Evolutionary conservation across 2,329 filamentous ascomycete genomes (phyloP), one percentile per base, ranked within the genome.

Genomic region (Colletotrichum ledebouriae): DNA sequence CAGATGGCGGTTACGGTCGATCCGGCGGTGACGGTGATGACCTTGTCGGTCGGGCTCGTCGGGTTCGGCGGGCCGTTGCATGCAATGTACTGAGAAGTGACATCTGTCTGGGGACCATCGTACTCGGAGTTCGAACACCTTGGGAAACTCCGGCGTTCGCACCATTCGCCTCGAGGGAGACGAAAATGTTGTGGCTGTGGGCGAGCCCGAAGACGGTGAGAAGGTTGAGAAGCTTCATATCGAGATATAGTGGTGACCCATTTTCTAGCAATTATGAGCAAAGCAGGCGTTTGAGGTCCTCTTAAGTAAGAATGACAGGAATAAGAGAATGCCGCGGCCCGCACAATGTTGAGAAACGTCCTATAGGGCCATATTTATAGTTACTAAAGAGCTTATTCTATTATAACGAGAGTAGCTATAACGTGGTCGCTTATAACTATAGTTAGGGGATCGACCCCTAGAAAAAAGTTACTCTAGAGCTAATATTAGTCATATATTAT

Each of bases 41-140:
- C 78, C 69, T 83, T 79, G 70, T 78, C 76, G 1, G 83, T 83
- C 1, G 84, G 76, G 13, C 77, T 82, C 1, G 79, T 84, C 4
- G 83, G 83, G 72, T 86, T 86, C 0, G 81, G 80, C 12, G 82
- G 80, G 50, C 84, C 83, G 71, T 87, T 87, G 78, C 84, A 87
- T 15, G 84, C 84, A 61, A 87, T 77, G 68, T 84, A 80, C 69
- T 83, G 81, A 44, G 80, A 82, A 15, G 75, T 81, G 4, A 86
- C 83, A 71, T 87, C 81, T 4, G 77, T 81, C 71, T 75, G 74
- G 3, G 22, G 22, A 3, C 22, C 22, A 22, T 22, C 22, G 22
- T 22, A n/a, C n/a, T n/a, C n/a, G n/a, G n/a, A n/a, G n/a, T n/a
- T n/a, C n/a, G n/a, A n/a, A n/a, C n/a, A n/a, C n/a, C n/a, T n/a